A percentile compares a stretch with the other conserved stretches of the same genome.
Evolutionary conservation across 495 filamentous ascomycete species (phyloP).

Genomic region (Tricharina praecox): DNA sequence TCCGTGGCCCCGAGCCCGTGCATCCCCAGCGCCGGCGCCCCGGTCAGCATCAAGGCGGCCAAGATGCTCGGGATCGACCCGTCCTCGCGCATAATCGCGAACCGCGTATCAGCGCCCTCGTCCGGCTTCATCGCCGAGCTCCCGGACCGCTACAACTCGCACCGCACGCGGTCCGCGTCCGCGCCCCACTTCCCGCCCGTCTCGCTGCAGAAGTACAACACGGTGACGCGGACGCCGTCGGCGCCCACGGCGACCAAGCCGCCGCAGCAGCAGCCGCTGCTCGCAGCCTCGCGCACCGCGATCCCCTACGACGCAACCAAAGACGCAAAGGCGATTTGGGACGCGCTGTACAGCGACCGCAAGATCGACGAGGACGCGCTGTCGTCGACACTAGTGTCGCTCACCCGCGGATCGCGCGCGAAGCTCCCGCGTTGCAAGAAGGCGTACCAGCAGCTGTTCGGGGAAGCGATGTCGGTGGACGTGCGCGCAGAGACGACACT

Average conservation of each 20-base stretch:
- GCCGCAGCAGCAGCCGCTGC: not conserved
- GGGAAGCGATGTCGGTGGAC: constrained; percentile 8
- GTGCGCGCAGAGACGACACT: constrained; percentile 15
- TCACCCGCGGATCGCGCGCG: constrained; percentile 8
- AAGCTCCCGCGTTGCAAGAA: constrained; percentile 13
- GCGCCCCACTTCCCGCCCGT: not conserved
- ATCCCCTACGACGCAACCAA: constrained; percentile 14
- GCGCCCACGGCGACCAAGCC: not conserved
- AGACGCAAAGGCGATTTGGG: constrained; percentile 12
- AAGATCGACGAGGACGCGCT: constrained; percentile 12
- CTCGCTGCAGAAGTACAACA: not conserved
- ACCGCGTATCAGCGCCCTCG: not conserved
- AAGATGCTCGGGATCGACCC: constrained; percentile 20
- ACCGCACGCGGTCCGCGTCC: not conserved
- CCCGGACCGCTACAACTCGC: constrained; percentile 1
- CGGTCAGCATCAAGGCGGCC: constrained; percentile 7
- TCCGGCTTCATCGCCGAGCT: not conserved
- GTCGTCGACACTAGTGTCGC: constrained; percentile 3
- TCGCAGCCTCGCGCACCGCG: not conserved
- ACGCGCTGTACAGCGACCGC: constrained; percentile 10
- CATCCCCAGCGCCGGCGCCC: not conserved
- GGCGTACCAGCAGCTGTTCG: constrained; percentile 13
- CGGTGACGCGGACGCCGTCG: not conserved
- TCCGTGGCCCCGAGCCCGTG: not conserved
- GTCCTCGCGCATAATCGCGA: not conserved